Evolutionary conservation across 805 yeast species (phyloP).

Genomic region (Saturnispora galanensis): DNA sequence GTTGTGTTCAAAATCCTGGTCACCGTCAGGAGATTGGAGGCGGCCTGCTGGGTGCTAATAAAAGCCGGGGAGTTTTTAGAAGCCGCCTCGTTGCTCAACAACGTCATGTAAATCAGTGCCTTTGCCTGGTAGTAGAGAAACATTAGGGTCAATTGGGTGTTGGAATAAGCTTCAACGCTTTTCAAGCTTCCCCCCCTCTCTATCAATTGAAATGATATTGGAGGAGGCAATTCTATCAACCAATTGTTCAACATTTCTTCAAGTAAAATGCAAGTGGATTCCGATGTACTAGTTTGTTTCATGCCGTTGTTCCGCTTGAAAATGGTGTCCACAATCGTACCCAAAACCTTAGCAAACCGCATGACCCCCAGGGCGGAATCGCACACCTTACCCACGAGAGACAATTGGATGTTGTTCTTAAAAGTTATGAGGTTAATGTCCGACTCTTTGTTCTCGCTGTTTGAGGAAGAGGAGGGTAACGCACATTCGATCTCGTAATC

Average conservation of each 20-base stretch:
- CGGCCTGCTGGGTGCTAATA: slow-evolving; percentile 59
- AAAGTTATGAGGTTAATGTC: slow-evolving; percentile 50
- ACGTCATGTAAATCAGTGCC: slow-evolving; percentile 54
- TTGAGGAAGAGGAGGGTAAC: slow-evolving; percentile 45
- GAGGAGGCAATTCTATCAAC: slow-evolving; percentile 59
- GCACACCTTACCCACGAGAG: slow-evolving; percentile 62
- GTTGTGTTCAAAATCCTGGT: slow-evolving; percentile 32
- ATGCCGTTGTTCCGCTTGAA: slow-evolving; percentile 43
- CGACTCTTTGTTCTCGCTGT: slow-evolving; percentile 30
- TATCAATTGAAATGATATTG: slow-evolving; percentile 47
- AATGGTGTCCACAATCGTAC: slow-evolving; percentile 60
- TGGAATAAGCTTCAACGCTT: slow-evolving; percentile 26
- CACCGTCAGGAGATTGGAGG: slow-evolving; percentile 49
- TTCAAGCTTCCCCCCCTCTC: slow-evolving; percentile 45
- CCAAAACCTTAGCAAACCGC: slow-evolving; percentile 64
- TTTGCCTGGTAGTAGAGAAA: slow-evolving; percentile 54
- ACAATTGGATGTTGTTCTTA: slow-evolving; percentile 42
- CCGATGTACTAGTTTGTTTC: slow-evolving; percentile 22
- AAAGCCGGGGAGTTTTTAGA: slow-evolving; percentile 43
- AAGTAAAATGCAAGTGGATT: slow-evolving; percentile 24
- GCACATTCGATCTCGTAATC: slow-evolving; percentile 85
- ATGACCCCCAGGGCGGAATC: slow-evolving; percentile 53
- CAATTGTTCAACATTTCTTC: slow-evolving; percentile 73
- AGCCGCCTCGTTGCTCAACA: slow-evolving; percentile 36
- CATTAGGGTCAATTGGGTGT: slow-evolving; percentile 44